Conservation (phyloP, 1,284 basidiomycete species). For the Melampsora americana region DNA sequence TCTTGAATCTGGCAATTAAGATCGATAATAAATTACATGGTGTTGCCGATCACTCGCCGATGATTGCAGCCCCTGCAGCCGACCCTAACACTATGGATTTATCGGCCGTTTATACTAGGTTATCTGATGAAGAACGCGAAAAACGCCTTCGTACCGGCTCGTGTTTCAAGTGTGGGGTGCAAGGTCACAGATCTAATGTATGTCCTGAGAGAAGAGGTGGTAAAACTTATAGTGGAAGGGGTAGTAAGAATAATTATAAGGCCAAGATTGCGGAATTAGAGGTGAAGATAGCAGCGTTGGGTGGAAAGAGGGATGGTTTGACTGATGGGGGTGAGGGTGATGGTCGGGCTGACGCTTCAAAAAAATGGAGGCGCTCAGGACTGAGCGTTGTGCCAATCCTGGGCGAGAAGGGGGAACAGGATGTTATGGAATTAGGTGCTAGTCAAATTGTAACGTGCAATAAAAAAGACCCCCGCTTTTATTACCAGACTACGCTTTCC, state of each 20-base stretch:
- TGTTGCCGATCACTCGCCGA: neutral
- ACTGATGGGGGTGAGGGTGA: neutral
- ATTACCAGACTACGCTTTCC: neutral
- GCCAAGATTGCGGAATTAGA: neutral
- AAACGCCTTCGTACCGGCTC: neutral
- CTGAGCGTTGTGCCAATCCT: too few species aligned
- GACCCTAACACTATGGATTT: neutral
- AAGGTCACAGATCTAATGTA: neutral
- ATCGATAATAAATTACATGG: too few species aligned
- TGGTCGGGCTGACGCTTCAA: neutral
- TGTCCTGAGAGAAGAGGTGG: neutral
- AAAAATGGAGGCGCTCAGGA: constrained; percentile 5
- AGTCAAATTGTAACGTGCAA: neutral
- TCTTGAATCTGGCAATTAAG: too few species aligned
- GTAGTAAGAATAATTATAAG: neutral
- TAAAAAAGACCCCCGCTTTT: neutral
- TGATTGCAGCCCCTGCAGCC: neutral
- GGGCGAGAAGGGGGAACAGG: too few species aligned
- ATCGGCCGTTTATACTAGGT: neutral
- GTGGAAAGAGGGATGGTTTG: neutral
- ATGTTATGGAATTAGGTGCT: neutral
- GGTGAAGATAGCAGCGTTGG: neutral
- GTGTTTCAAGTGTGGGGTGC: neutral
- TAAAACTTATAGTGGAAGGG: neutral
- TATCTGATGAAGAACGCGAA: neutral